Base-by-base conservation (phyloP, 2,329 filamentous ascomycete genomes). In the Penicillium sp. region DNA sequence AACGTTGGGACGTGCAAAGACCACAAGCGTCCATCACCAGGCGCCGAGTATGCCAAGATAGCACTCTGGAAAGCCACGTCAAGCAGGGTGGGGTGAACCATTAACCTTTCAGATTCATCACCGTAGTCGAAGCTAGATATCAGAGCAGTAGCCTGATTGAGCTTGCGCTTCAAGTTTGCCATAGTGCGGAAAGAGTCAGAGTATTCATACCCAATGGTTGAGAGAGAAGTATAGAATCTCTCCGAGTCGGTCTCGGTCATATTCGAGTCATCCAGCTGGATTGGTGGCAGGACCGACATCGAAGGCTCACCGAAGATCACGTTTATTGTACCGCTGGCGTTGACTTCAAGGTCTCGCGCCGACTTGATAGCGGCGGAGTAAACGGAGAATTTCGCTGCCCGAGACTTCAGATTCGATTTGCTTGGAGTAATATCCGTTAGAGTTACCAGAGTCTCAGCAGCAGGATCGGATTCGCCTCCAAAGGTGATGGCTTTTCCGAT, bases 21-120 rank as follows among this genome's bases (percentile, higher is more conserved):
- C 54, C 60, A 60, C 7, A 68, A 47, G 3, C 51, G 44, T 9
- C 48, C 62, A 55, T 68, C 66, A 2, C 59, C 59, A 1, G 65
- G 64, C 16, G 42, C 46, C 1, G 50, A 56, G 21, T 57, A 60
- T 3, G 67, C 65, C 4, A 54, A 50, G 10, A 65, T 45, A 21
- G 52, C n/a, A 4, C 56, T 51, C 43, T 67, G 66, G 31, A 69
- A 54, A 4, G 59, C 54, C 4, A 56, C 50, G 53, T 69, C 67
- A 16, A 69, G 56, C 51, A 62, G 59, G 4, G 47, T 55, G 2
- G 67, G 66, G 53, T 68, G 64, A 19, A 68, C 21, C 5, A 50
- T 44, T 2, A 50, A 50, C 23, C 25, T 25, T 25, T 25, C 25
- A 25, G 25, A 25, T 25, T 45, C 23, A 13, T 58, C 59, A 29